Evolutionary conservation across 2,329 filamentous ascomycete genomes (phyloP), one percentile per base, ranked within the genome.

Genomic region (Huntiella decipiens): DNA sequence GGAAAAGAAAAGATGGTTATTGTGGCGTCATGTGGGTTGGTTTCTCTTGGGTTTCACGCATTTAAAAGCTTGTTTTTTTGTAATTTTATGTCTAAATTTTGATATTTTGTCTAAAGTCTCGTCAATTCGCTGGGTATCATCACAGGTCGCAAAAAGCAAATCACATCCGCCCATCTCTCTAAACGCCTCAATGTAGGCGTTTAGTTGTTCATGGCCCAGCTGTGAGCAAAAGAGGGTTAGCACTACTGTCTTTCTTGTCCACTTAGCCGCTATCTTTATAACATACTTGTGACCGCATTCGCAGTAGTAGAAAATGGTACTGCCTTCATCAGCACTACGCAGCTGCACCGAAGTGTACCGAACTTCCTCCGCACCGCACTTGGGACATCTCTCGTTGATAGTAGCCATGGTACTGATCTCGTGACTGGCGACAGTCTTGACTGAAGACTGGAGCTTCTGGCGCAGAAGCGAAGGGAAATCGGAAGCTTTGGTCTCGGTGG

Each of bases 291-390:
- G 68, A 49, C 84, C 83, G 59, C 87, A 95, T 48, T 86, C 77
- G 63, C 87, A 95, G 50, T 71, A 79, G 63, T 85, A 94, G 57
- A 95, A 92, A 46, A 94, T 75, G 1, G 88, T 95, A 53, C 80
- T 84, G 51, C 91, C 91, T 74, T 96, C 88, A 60, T 98, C 91
- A 46, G 88, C 91, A 67, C 86, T 79, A 54, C 88, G 79, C 56
- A 94, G 66, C 60, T 98, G 91, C 50, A 85, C 75, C 2, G 81
- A 81, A 43, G 84, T 82, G 60, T 79, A 96, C 54, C 77, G 81
- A 61, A 96, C 85, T 58, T 93, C 79, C 45, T 77, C 77, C 45
- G 77, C 69, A 12, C 80, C 84, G 60, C 91, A 96, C 56, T 85
- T 78, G 39, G 79, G 73, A 59, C 91, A 96, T 38, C 71, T 76